Percentiles rank a stretch among this genome's conserved stretches.
Conservation (phyloP, 1,139 yeast species). For the Geotrichum bryndzae region DNA sequence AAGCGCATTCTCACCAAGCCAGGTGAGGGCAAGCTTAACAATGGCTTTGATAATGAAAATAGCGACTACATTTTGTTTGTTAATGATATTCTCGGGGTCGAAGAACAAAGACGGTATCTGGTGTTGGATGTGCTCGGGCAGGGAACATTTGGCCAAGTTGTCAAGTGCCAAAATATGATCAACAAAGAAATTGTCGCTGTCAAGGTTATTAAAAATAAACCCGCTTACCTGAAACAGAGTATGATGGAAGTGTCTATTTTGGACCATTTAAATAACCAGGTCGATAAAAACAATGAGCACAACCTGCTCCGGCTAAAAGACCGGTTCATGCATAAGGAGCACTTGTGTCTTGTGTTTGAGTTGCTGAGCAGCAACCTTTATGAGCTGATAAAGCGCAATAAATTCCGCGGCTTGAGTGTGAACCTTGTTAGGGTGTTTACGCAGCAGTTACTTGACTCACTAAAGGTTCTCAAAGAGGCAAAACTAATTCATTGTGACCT, state of each 20-base stretch:
- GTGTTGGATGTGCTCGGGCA: conserved; percentile 89
- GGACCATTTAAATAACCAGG: conserved; percentile 70
- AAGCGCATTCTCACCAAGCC: conserved; percentile 90
- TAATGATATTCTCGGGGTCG: conserved; percentile 84
- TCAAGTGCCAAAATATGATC: conserved; percentile 85
- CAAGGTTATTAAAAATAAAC: conserved; percentile 86
- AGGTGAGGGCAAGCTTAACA: conserved; percentile 70
- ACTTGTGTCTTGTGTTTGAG: conserved; percentile 88
- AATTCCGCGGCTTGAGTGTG: conserved; percentile 83
- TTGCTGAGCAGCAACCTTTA: conserved; percentile 80
- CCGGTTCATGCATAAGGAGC: conserved; percentile 88
- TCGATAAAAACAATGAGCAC: conserved; percentile 63
- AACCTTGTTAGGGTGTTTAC: conserved; percentile 73
- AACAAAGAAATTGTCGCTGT: conserved; percentile 92
- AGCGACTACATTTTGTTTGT: conserved; percentile 90
- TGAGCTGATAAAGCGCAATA: conserved; percentile 87
- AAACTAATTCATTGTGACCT: conserved; percentile 92
- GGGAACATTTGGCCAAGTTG: conserved; percentile 98
- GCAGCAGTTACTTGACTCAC: conserved; percentile 71
- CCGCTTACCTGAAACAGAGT: conserved; percentile 88
- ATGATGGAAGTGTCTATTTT: conserved; percentile 83
- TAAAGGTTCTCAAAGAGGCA: conserved; percentile 72
- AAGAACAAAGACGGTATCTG: conserved; percentile 75
- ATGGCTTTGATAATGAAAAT: conserved; percentile 83
- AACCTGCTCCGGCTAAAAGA: conserved; percentile 76